Percentiles rank a stretch among this genome's conserved stretches.
Evolutionary conservation across 1,139 yeast genomes (phyloP).

Genomic region (Blastobotrys petasosporus): DNA sequence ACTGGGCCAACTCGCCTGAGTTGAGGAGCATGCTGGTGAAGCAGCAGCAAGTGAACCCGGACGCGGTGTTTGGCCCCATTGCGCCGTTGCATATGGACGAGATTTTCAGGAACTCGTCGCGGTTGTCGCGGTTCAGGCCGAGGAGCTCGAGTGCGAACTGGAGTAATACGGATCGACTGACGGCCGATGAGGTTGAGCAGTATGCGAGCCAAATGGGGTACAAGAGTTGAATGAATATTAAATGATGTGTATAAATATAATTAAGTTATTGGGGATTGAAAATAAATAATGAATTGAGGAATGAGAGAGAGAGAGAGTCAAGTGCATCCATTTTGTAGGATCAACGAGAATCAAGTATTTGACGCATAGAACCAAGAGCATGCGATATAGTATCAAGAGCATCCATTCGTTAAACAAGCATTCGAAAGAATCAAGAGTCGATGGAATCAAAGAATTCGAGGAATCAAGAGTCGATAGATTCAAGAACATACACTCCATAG

Average conservation of each 20-base stretch:
- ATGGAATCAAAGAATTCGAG: too few relatives aligned
- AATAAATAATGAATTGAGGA: too few relatives aligned
- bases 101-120: slow-evolving; percentile 47
- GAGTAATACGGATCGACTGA: slow-evolving; percentile 42
- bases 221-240: slow-evolving; percentile 16
- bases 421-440: too few relatives aligned
- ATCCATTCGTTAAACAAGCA: too few relatives aligned
- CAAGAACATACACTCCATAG: too few relatives aligned
- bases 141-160: slow-evolving; percentile 57
- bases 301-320: too few relatives aligned
- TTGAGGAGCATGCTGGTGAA: slow-evolving; percentile 46
- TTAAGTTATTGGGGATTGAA: too few relatives aligned
- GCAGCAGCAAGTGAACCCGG: slow-evolving; percentile 66
- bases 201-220: slow-evolving; percentile 56
- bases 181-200: slow-evolving; percentile 43
- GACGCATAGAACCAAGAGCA: too few relatives aligned
- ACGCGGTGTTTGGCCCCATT: slow-evolving; percentile 68
- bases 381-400: too few relatives aligned
- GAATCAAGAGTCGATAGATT: too few relatives aligned
- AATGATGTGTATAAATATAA: not conserved
- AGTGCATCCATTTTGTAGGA: too few relatives aligned
- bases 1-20: slow-evolving; percentile 72
- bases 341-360: too few relatives aligned
- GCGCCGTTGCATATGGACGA: slow-evolving; percentile 64
- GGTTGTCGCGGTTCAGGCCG: slow-evolving; percentile 45